phyloP scores from a whole-genome alignment of 129 eudicot species.

The Scalesia atractyloides region DNA sequence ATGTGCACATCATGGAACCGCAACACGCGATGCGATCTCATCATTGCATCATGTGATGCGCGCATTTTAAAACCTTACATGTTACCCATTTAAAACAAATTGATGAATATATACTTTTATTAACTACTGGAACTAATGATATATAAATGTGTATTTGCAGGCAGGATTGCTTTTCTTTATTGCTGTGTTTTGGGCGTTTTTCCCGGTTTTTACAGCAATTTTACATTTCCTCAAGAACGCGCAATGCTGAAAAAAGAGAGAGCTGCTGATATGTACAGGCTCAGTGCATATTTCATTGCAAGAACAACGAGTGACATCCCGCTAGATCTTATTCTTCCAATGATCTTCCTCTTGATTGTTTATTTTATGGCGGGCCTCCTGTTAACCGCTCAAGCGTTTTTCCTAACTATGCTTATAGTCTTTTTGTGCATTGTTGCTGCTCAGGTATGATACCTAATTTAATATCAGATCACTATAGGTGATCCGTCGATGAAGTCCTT shows the following conservation, averaged over 20 bases:
- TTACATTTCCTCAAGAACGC: conserved; percentile 93
- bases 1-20: too few species aligned
- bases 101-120: neutral
- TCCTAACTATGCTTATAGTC: conserved; percentile 68
- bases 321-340: conserved; percentile 77
- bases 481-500: too few species aligned
- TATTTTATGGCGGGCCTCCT: conserved; percentile 89
- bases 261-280: conserved; percentile 86
- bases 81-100: neutral
- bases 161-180: conserved; percentile 88
- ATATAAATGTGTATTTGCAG: conserved; percentile 41
- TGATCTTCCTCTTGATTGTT: conserved; percentile 67
- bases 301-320: conserved; percentile 91
- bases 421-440: conserved; percentile 92
- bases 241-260: conserved; percentile 90
- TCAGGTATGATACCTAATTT: conserved; percentile 49
- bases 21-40: too few species aligned
- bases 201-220: conserved; percentile 91
- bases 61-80: too few species aligned
- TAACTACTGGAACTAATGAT: neutral
- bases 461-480: neutral
- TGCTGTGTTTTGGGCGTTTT: conserved; percentile 92
- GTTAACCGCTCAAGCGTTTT: conserved; percentile 52
- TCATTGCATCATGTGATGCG: too few species aligned
- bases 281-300: conserved; percentile 91